Percentiles rank a stretch among this genome's conserved stretches.
Conservation (phyloP, 768 basidiomycete species). For the Zangia roseola region DNA sequence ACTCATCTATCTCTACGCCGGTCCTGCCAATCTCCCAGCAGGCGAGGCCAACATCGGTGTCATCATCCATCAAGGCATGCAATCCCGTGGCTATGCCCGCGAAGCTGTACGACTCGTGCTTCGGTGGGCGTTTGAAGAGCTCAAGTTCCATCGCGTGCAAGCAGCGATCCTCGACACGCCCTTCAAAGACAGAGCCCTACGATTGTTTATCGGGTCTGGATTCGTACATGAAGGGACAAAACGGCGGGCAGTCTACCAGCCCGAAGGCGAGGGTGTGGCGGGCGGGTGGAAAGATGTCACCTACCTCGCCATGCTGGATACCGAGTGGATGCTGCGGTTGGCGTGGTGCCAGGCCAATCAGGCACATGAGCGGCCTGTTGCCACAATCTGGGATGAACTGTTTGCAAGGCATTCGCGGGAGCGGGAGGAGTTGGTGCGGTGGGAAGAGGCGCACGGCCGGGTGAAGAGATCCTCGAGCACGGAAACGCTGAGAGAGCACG, state of each 20-base stretch:
- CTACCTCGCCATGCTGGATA: constrained; percentile 58
- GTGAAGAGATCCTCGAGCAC: constrained; percentile 37
- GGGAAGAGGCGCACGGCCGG: constrained; percentile 42
- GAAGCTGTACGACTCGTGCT: constrained; percentile 47
- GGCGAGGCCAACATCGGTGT: constrained; percentile 60
- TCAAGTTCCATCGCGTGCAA: constrained; percentile 35
- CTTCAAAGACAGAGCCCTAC: constrained; percentile 41
- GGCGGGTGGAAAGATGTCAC: constrained; percentile 58
- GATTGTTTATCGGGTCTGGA: constrained; percentile 48
- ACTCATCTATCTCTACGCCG: constrained; percentile 27
- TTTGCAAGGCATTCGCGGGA: constrained; percentile 56
- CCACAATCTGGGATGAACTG: constrained; percentile 61
- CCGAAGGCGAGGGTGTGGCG: constrained; percentile 35
- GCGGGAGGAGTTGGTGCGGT: constrained; percentile 51
- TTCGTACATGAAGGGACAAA: constrained; percentile 65
- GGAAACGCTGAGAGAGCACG: constrained; percentile 39
- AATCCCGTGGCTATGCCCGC: constrained; percentile 43
- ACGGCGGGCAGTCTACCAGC: constrained; percentile 51
- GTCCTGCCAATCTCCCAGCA: constrained; percentile 16
- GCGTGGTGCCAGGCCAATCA: constrained; percentile 15
- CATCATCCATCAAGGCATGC: constrained; percentile 38
- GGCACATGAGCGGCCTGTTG: constrained; percentile 25
- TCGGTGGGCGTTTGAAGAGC: constrained; percentile 42
- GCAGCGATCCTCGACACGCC: constrained; percentile 45
- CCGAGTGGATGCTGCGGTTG: constrained; percentile 50